Percentiles rank a stretch among this genome's conserved stretches.
Evolutionary conservation across 495 filamentous ascomycete genomes (phyloP).

Genomic region (Acidiella bohemica): DNA sequence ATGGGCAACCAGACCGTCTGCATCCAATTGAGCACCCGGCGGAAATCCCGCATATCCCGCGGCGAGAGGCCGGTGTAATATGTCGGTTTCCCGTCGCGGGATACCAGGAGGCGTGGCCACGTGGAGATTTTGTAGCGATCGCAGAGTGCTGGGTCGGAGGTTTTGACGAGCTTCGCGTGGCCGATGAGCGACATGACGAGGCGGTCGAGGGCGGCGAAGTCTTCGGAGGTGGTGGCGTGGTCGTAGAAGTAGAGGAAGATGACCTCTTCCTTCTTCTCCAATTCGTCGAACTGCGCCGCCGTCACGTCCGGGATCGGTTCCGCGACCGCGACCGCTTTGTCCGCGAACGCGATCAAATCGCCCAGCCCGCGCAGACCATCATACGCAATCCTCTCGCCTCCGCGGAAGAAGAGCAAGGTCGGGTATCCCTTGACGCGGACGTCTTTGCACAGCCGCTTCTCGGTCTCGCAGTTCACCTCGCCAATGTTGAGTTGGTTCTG

Average conservation of each 20-base stretch:
- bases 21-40: constrained; percentile 81
- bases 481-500: constrained; percentile 77
- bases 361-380: constrained; percentile 84
- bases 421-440: constrained; percentile 65
- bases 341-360: constrained; percentile 72
- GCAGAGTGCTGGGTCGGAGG: constrained; percentile 54
- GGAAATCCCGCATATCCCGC: constrained; percentile 76
- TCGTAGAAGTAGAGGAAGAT: constrained; percentile 97
- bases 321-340: constrained; percentile 71
- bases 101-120: constrained; percentile 82
- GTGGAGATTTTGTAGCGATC: constrained; percentile 86
- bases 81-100: constrained; percentile 72
- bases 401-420: constrained; percentile 84
- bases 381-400: constrained; percentile 84
- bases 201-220: constrained; percentile 78
- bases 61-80: constrained; percentile 78
- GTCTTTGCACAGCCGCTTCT: constrained; percentile 80
- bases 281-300: constrained; percentile 56
- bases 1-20: constrained; percentile 93
- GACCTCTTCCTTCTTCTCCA: constrained; percentile 89
- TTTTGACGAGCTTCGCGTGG: constrained; percentile 83
- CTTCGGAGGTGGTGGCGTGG: constrained; percentile 79
- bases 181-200: constrained; percentile 76
- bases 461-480: constrained; percentile 86
- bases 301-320: constrained; percentile 68